phyloP scores from a whole-genome alignment of 495 filamentous ascomycete genomes.

The Lasiosphaeria miniovina region DNA sequence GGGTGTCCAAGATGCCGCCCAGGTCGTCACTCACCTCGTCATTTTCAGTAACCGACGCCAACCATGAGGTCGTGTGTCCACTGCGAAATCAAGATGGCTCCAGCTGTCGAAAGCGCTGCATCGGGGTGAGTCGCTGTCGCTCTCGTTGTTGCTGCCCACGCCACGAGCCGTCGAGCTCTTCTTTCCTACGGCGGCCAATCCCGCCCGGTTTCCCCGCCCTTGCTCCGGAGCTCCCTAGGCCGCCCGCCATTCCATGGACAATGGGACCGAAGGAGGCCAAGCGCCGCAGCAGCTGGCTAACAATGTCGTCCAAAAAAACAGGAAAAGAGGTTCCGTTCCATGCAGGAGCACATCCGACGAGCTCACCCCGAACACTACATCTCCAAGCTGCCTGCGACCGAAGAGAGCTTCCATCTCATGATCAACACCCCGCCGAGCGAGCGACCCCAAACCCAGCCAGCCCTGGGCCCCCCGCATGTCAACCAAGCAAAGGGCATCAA shows the following conservation, averaged over 20 bases:
- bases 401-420: conserved; percentile 97
- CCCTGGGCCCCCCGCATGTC: conserved; percentile 24
- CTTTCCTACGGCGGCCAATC: too few species aligned
- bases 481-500: conserved; percentile 36
- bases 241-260: too few species aligned
- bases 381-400: conserved; percentile 95
- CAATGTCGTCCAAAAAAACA: conserved; percentile 32
- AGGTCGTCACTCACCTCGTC: conserved; percentile 83
- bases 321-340: conserved; percentile 97
- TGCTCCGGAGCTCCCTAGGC: too few species aligned
- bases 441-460: conserved; percentile 51
- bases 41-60: conserved; percentile 87
- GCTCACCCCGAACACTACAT: conserved; percentile 98
- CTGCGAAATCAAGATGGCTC: conserved; percentile 95
- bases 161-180: too few species aligned
- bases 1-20: conserved; percentile 71
- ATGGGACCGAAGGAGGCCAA: too few species aligned
- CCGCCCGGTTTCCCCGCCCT: too few species aligned
- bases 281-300: conserved; percentile 1
- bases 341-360: conserved; percentile 98
- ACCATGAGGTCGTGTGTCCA: conserved; percentile 95
- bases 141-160: background rate
- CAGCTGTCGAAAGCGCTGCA: conserved; percentile 94
- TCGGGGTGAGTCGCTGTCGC: conserved; percentile 77
- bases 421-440: conserved; percentile 85